Percentiles rank a stretch among this genome's conserved stretches.
Evolutionary conservation across 2,329 filamentous ascomycete genomes (phyloP).

Genomic region (Scorias spongiosa): DNA sequence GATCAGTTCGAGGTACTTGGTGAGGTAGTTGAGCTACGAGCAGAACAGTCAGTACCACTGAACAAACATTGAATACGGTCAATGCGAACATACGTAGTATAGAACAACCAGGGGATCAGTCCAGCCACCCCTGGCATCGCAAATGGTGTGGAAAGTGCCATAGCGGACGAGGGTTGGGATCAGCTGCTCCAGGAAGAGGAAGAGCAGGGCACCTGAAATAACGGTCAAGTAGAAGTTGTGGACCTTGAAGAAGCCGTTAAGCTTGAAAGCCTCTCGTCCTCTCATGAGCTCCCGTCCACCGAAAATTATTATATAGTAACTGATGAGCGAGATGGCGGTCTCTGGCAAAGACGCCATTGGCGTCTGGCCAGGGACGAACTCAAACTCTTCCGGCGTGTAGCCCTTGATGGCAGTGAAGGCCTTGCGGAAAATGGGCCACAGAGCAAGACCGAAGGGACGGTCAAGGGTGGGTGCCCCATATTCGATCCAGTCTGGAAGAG

Average conservation of each 20-base stretch:
- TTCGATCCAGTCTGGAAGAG: slow-evolving; percentile 37
- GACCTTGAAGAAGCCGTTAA: slow-evolving; percentile 80
- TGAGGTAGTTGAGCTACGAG: slow-evolving; percentile 83
- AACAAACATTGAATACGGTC: background rate
- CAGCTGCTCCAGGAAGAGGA: slow-evolving; percentile 81
- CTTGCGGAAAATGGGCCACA: slow-evolving; percentile 93
- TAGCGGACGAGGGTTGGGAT: slow-evolving; percentile 65
- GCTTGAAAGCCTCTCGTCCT: slow-evolving; percentile 67
- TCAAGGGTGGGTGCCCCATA: slow-evolving; percentile 62
- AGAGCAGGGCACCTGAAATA: slow-evolving; percentile 67
- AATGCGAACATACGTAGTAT: slow-evolving; percentile 65
- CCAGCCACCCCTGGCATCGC: slow-evolving; percentile 70
- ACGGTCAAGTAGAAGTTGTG: slow-evolving; percentile 91
- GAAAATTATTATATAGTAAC: slow-evolving; percentile 90
- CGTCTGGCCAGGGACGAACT: slow-evolving; percentile 65
- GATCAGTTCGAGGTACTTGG: slow-evolving; percentile 90
- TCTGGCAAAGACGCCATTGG: slow-evolving; percentile 81
- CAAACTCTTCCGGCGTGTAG: slow-evolving; percentile 74
- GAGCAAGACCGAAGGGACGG: slow-evolving; percentile 73
- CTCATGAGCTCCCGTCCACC: slow-evolving; percentile 88
- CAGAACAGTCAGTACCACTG: slow-evolving; percentile 1
- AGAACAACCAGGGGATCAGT: slow-evolving; percentile 83
- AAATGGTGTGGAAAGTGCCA: slow-evolving; percentile 83
- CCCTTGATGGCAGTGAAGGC: slow-evolving; percentile 61
- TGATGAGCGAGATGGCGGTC: slow-evolving; percentile 62